phyloP scores from a whole-genome alignment of 805 yeast genomes.

The Candida tibetensis region DNA sequence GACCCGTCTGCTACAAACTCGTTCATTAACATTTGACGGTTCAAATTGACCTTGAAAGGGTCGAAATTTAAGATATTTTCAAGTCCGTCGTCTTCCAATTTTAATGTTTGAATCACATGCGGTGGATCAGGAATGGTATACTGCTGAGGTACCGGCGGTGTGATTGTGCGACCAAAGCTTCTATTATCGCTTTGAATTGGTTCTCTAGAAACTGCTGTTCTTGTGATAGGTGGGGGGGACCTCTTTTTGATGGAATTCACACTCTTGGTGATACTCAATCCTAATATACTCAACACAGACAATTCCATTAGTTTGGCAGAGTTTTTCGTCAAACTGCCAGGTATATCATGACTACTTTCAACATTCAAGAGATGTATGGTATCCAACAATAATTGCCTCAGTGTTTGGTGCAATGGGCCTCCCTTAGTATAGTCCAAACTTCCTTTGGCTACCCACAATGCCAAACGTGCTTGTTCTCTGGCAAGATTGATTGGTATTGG shows the following conservation, averaged over 20 bases:
- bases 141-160: neutral
- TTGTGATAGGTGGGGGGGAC: conserved; percentile 18
- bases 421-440: conserved; percentile 80
- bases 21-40: conserved; percentile 25
- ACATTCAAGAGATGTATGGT: conserved; percentile 49
- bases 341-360: conserved; percentile 51
- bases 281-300: conserved; percentile 59
- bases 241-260: conserved; percentile 14
- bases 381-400: conserved; percentile 53
- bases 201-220: conserved; percentile 23
- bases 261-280: conserved; percentile 40
- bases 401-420: conserved; percentile 74
- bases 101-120: neutral
- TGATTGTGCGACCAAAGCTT: conserved; percentile 1
- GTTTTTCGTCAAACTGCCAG: conserved; percentile 60
- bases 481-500: conserved; percentile 66
- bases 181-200: conserved; percentile 7
- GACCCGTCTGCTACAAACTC: conserved; percentile 85
- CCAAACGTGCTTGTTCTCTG: conserved; percentile 60
- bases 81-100: conserved; percentile 12
- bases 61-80: conserved; percentile 34
- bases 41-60: conserved; percentile 34
- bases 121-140: neutral
- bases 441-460: conserved; percentile 68
- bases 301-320: conserved; percentile 56